Evolutionary conservation across 108 stramenopile genomes (phyloP), one percentile per base, ranked within the genome.

Genomic region (Pseudonitzschia delicatissima): DNA sequence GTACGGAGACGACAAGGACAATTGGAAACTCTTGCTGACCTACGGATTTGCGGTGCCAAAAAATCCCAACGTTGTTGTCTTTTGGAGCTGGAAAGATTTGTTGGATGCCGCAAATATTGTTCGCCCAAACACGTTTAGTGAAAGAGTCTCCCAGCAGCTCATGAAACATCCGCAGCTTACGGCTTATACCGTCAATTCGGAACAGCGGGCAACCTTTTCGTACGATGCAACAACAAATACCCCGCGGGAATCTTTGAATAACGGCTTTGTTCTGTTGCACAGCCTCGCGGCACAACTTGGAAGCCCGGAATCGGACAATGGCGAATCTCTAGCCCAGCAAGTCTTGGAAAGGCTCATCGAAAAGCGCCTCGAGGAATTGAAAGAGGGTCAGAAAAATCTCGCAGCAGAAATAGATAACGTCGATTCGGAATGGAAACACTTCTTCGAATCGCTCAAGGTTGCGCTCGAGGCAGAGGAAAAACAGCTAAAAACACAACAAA

Each of bases 21-120:
- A 72, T 27, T 63, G 49, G 61, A 71, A 72, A 58, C 66, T 72
- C 11, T 39, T 77, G 8, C 33, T 72, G 17, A 64, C 70, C 8
- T 72, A 77, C 36, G 77, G 77, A 8, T 72, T 77, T 66, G 35
- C 49, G 9, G 34, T 65, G 2, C 34, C 33, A 13, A 48, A 59
- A 25, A 63, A 62, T 55, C 66, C 62, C 8, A 57, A 62, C 27
- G 33, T 20, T 9, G 21, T 77, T n/a, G 51, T 69, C 31, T 70
- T 68, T 59, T 77, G 52, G 44, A 69, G 62, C 11, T 69, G 68
- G 68, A 29, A 70, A 33, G 76, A 77, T 65, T 40, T 77, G 5
- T 65, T 77, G 64, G 68, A 77, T 34, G 76, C 76, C 5, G 68
- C 64, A 12, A 36, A 62, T 17, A 15, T 13, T 4, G 64, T 66